Conservation (phyloP, 768 basidiomycete genomes). For the Mrakia hoshinonis region DNA sequence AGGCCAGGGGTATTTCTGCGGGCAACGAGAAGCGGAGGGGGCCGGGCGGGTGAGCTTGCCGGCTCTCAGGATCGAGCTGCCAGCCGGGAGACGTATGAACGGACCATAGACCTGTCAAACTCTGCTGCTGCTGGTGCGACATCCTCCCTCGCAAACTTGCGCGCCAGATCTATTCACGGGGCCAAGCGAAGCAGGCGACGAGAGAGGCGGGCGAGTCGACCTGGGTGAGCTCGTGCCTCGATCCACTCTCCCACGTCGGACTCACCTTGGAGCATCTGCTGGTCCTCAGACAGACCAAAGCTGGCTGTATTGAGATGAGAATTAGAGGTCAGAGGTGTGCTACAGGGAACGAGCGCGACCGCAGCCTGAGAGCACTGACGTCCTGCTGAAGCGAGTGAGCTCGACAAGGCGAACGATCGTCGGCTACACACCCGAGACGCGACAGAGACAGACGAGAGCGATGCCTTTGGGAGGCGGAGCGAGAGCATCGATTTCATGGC, state of each 20-base stretch:
- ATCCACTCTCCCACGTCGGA: not conserved
- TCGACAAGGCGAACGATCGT: not conserved
- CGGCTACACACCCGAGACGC: not conserved
- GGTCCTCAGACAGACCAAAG: conserved; percentile 41
- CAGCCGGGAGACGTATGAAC: not conserved
- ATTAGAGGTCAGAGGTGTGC: not conserved
- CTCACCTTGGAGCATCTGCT: conserved; percentile 39
- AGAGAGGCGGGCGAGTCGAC: not conserved
- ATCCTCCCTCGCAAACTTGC: conserved; percentile 34
- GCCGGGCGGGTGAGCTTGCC: not conserved
- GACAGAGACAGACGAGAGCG: not conserved
- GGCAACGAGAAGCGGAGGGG: too few relatives aligned
- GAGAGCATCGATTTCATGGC: not conserved
- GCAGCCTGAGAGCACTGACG: too few relatives aligned
- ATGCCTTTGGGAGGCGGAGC: not conserved
- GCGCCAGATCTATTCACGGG: conserved; percentile 34
- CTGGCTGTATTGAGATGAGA: not conserved
- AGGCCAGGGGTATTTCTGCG: conserved; percentile 41
- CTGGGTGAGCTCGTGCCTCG: not conserved
- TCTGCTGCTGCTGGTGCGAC: conserved; percentile 42
- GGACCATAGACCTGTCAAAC: conserved; percentile 41
- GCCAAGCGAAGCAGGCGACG: not conserved
- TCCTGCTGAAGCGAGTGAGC: not conserved
- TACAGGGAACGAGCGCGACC: too few relatives aligned
- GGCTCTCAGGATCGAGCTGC: not conserved